These are phyloP conservation scores for Tylopilus vinaceipallidus DNA, from an alignment of 768 basidiomycete species.

Conservation along the genomic window DNA sequence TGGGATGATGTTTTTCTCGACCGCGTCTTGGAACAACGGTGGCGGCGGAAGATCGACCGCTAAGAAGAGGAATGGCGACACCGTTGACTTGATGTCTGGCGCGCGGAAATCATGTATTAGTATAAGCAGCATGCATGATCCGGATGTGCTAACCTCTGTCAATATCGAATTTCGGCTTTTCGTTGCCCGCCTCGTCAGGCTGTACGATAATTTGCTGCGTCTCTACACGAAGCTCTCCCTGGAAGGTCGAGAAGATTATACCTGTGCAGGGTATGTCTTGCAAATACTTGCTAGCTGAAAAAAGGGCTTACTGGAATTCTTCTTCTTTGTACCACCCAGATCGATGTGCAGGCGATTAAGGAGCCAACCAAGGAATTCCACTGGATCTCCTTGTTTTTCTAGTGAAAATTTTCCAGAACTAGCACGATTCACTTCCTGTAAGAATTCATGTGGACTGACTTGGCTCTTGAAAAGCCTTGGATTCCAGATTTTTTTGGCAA, in stretches of 20 bases:
- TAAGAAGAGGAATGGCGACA: slow-evolving; percentile 93
- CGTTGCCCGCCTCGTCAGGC: slow-evolving; percentile 67
- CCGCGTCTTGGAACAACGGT: slow-evolving; percentile 93
- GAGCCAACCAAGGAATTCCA: slow-evolving; percentile 94
- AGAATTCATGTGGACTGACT: slow-evolving; percentile 97
- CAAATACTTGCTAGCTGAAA: slow-evolving; percentile 14
- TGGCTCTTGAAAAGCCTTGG: slow-evolving; percentile 95
- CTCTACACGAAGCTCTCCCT: slow-evolving; percentile 90
- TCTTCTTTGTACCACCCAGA: slow-evolving; percentile 91
- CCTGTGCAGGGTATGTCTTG: slow-evolving; percentile 44
- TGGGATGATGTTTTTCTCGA: slow-evolving; percentile 98
- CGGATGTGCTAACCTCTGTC: slow-evolving; percentile 67
- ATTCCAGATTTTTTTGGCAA: slow-evolving; percentile 96
- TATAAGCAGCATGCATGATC: slow-evolving; percentile 4
- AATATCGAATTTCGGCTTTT: slow-evolving; percentile 91
- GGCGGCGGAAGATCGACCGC: slow-evolving; percentile 95
- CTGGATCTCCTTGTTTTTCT: slow-evolving; percentile 93
- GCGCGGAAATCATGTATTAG: slow-evolving; percentile 23
- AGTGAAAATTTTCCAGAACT: slow-evolving; percentile 90
- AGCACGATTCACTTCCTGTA: slow-evolving; percentile 92
- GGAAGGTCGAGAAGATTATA: slow-evolving; percentile 90
- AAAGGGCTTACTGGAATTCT: slow-evolving; percentile 72
- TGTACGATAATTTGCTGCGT: slow-evolving; percentile 91
- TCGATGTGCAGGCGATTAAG: slow-evolving; percentile 92
- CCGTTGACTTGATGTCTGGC: slow-evolving; percentile 78